phyloP scores from a whole-genome alignment of 2,329 filamentous ascomycete genomes.

The Colletotrichum trifolii region DNA sequence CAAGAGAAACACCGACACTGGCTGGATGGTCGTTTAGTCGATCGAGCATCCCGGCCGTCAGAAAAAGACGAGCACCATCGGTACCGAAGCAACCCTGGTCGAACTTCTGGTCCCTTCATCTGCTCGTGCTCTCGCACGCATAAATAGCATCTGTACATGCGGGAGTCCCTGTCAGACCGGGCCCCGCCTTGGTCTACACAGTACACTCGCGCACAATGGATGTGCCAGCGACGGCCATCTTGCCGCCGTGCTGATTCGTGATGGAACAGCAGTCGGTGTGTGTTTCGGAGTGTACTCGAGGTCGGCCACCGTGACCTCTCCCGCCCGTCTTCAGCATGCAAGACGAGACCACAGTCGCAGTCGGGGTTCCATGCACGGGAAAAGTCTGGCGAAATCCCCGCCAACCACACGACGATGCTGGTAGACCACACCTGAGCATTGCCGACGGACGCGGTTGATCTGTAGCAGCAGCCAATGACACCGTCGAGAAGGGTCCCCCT shows the following conservation, averaged over 20 bases:
- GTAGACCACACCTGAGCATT: conserved; percentile 5
- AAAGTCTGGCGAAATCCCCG: neutral
- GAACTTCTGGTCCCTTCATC: conserved; percentile 35
- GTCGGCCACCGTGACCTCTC: conserved; percentile 1
- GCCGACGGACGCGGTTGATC: conserved; percentile 28
- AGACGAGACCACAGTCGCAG: neutral
- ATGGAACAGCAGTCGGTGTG: conserved; percentile 9
- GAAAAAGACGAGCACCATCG: conserved; percentile 11
- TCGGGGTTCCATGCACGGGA: conserved; percentile 6
- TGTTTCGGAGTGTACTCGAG: conserved; percentile 21
- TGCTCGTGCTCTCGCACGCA: conserved; percentile 18
- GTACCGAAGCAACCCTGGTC: conserved; percentile 26
- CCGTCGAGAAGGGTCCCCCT: conserved; percentile 41
- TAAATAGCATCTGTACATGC: conserved; percentile 30
- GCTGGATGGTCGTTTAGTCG: conserved; percentile 6
- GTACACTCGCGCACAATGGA: neutral
- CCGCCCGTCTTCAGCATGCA: too few species aligned
- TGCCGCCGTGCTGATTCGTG: neutral
- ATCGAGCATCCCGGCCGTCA: conserved; percentile 19
- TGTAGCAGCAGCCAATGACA: conserved; percentile 44
- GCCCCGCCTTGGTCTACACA: neutral
- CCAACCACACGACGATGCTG: conserved; percentile 2
- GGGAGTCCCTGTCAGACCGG: conserved; percentile 25
- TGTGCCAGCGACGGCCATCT: neutral
- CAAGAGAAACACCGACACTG: conserved; percentile 17